Evolutionary conservation across 139 green algal species (phyloP), one percentile per base, ranked within the genome.

Genomic region (Chlamydomonas incerta): DNA sequence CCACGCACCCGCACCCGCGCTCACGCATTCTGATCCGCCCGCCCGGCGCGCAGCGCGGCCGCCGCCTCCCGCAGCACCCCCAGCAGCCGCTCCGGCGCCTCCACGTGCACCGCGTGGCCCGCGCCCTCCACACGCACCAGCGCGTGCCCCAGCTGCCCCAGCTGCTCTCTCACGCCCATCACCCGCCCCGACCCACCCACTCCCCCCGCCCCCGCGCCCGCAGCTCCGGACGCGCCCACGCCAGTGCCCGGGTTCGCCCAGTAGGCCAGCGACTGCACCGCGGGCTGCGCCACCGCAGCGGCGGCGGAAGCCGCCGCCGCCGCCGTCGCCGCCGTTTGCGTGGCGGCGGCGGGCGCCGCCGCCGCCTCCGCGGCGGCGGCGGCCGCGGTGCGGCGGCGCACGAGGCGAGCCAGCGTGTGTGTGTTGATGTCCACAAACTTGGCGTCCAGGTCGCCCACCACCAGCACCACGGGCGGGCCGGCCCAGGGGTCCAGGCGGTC

Each of bases 31-130:
- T 8, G 41, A 8, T 8, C 8, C 41, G 41, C 41, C 41, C 5
- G 41, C 41, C 41, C 41, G 6, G 41, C 41, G 6, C 35, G 29
- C 63, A 83, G 31, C 28, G 77, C 65, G 5, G 28, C 65, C 46
- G 71, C 55, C 67, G 77, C 69, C 71, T 85, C 72, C 24, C 67
- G 69, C 60, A 95, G 60, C 65, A 89, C 35, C 10, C 75, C 58
- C 66, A 94, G 57, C 58, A 96, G 71, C 72, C 81, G 82, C 57
- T 90, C 34, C 4, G 94, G 93, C 17, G 85, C 72, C 84, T 96
- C 94, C n/a, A 94, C 74, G 55, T 96, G 93, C 37, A 95, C 87
- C 4, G 94, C 91, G 87, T 96, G 94, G 9, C 94, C 94, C 33
- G 50, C 88, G 28, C 88, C 87, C 17, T 70, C 50, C 47, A 96